phyloP scores from a whole-genome alignment of 768 basidiomycete species.

The Steccherinum ochraceum region DNA sequence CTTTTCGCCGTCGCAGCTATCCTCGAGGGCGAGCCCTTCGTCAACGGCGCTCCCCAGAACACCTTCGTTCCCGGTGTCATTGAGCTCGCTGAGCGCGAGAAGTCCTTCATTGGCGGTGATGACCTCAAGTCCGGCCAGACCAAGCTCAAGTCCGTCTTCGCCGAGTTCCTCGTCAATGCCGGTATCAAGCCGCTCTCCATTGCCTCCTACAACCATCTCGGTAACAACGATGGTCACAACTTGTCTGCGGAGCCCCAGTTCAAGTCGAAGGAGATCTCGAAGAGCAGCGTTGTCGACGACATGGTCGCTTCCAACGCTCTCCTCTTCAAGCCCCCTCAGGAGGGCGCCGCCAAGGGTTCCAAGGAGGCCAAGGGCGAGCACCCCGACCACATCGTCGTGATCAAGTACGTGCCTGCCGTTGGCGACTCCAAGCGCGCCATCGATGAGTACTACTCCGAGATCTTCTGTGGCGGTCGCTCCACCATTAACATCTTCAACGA shows the following conservation, averaged over 20 bases:
- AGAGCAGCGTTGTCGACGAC: slow-evolving; percentile 95
- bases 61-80: slow-evolving; percentile 96
- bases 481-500: slow-evolving; percentile 98
- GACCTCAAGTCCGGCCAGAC: slow-evolving; percentile 98
- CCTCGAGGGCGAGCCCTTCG: slow-evolving; percentile 90
- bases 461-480: slow-evolving; percentile 91
- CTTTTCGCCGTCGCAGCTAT: slow-evolving; percentile 94
- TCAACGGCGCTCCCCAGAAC: slow-evolving; percentile 98
- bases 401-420: slow-evolving; percentile 95
- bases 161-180: slow-evolving; percentile 97
- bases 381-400: slow-evolving; percentile 94
- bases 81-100: slow-evolving; percentile 80
- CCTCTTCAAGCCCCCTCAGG: slow-evolving; percentile 77
- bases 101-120: slow-evolving; percentile 95
- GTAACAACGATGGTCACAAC: slow-evolving; percentile 96
- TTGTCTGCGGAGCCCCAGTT: slow-evolving; percentile 88
- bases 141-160: slow-evolving; percentile 93
- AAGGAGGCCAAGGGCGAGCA: slow-evolving; percentile 84
- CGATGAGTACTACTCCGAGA: slow-evolving; percentile 98
- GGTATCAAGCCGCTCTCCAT: slow-evolving; percentile 98
- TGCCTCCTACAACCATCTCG: slow-evolving; percentile 97
- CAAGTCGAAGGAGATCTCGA: slow-evolving; percentile 97
- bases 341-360: slow-evolving; percentile 37
- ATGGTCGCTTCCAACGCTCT: slow-evolving; percentile 92
- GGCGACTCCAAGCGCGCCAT: slow-evolving; percentile 99